Evolutionary conservation across 2,329 filamentous ascomycete genomes (phyloP), one percentile per base, ranked within the genome.

Genomic region (Aureobasidium namibiae): DNA sequence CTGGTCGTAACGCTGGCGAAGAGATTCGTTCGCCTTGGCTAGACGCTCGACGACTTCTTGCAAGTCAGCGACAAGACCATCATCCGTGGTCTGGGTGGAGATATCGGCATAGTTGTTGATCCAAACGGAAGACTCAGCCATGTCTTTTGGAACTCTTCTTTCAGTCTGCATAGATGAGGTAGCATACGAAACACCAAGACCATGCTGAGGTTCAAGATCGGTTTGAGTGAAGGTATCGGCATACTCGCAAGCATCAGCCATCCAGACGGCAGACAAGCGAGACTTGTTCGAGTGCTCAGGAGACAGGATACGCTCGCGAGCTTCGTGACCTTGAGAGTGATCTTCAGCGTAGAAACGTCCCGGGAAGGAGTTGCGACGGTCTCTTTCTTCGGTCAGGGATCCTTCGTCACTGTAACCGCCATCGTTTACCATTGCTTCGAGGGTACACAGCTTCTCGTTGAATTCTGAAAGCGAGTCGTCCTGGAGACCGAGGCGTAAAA

Each of bases 1-100:
- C 58, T 73, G 71, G 10, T 65, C 64, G 50, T 69, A 67, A 36
- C 71, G 68, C 33, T 67, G 59, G 16, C 67, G 65, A 11, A 73
- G 66, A 48, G 72, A 65, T 13, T 65, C 61, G 31, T 70, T 65
- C 4, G 68, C 69, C 18, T 61, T 63, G 29, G 63, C 67, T 10
- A 72, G 62, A 24, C 64, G 63, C 21, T 66, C 63, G 33, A 73
- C 63, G 8, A 71, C 62, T 9, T 65, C 62, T 52, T 69, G 69
- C 36, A 68, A 65, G 39, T 69, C 65, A 5, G 63, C 44, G n/a
- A 69, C 58, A 44, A 69, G 63, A 41, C 57, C 63, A 42, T 69
- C 64, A 61, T 64, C 61, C 6, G 33, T 36, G 44, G 59, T 63
- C 62, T 41, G 54, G 21, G 42, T 50, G 1, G 23, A 53, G 24